Conservation (phyloP, 2,329 filamentous ascomycete species). For the Apiospora saccharicola region DNA sequence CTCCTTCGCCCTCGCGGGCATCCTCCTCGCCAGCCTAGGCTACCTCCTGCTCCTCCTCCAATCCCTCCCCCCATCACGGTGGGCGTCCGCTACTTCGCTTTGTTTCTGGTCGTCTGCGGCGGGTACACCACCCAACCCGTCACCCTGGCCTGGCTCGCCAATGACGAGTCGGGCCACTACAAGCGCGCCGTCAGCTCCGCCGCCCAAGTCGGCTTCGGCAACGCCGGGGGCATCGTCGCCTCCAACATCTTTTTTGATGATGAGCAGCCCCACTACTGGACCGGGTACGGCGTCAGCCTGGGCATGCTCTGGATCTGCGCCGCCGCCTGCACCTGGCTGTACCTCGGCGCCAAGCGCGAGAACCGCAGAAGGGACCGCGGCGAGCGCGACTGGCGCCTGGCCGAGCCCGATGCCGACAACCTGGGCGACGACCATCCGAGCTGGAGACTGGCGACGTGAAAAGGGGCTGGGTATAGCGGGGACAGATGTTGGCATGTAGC, state of each 20-base stretch:
- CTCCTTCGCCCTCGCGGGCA: slow-evolving; percentile 43
- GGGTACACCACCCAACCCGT: slow-evolving; percentile 45
- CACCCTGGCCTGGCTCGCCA: slow-evolving; percentile 56
- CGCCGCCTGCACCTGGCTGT: slow-evolving; percentile 39
- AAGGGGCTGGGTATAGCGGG: neutral
- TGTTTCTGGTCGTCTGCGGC: slow-evolving; percentile 46
- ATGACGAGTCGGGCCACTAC: slow-evolving; percentile 60
- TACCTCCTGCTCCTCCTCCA: slow-evolving; percentile 43
- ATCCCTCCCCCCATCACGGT: slow-evolving; percentile 27
- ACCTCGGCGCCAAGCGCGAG: slow-evolving; percentile 49
- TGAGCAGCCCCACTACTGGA: slow-evolving; percentile 45
- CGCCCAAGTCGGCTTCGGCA: slow-evolving; percentile 58
- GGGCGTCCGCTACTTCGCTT: slow-evolving; percentile 43
- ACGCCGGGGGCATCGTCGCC: slow-evolving; percentile 49
- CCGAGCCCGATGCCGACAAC: slow-evolving; percentile 48
- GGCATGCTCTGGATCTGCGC: slow-evolving; percentile 43
- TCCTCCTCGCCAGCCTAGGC: slow-evolving; percentile 40
- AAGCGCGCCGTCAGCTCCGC: slow-evolving; percentile 58
- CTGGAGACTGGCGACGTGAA: slow-evolving; percentile 26
- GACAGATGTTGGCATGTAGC: neutral
- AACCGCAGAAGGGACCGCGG: slow-evolving; percentile 56
- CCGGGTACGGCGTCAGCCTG: slow-evolving; percentile 45
- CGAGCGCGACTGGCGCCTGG: slow-evolving; percentile 52
- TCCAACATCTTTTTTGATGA: slow-evolving; percentile 45
- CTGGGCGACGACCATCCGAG: slow-evolving; percentile 59